These are phyloP conservation scores for Sordaria brevicollis DNA, from an alignment of 495 filamentous ascomycete species.

Conservation along the genomic window DNA sequence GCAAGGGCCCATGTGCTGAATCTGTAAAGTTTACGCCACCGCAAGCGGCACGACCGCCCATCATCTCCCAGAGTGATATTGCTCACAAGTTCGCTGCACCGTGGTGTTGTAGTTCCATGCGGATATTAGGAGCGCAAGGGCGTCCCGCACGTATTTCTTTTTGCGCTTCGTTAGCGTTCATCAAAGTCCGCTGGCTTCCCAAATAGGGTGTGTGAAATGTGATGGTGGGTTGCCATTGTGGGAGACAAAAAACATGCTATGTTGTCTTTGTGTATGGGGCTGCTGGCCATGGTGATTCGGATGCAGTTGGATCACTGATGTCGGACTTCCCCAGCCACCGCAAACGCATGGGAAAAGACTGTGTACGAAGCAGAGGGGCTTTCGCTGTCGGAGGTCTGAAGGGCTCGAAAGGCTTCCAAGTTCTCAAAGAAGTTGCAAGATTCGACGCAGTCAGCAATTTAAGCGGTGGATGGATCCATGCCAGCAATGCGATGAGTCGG, in stretches of 20 bases:
- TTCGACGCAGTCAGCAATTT: background rate
- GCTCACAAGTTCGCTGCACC: background rate
- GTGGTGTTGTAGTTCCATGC: background rate
- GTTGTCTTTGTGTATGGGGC: background rate
- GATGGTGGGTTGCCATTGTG: background rate
- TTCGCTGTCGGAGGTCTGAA: background rate
- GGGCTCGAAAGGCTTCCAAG: background rate
- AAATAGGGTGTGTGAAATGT: background rate
- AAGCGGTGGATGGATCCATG: background rate
- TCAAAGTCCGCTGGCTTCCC: background rate
- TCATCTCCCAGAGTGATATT: background rate
- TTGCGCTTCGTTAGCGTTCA: background rate
- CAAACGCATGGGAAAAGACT: background rate
- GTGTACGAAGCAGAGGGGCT: background rate
- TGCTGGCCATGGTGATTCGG: background rate
- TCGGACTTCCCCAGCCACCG: background rate
- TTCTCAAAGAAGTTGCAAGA: background rate
- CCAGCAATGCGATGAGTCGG: background rate
- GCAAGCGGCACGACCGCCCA: background rate
- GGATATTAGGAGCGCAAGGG: background rate
- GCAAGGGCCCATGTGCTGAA: background rate
- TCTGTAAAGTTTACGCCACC: background rate
- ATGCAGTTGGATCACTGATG: background rate
- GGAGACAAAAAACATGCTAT: background rate
- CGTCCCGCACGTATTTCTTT: background rate